phyloP scores from a whole-genome alignment of 2,329 filamentous ascomycete genomes.

The Fusarium keratoplasticum region DNA sequence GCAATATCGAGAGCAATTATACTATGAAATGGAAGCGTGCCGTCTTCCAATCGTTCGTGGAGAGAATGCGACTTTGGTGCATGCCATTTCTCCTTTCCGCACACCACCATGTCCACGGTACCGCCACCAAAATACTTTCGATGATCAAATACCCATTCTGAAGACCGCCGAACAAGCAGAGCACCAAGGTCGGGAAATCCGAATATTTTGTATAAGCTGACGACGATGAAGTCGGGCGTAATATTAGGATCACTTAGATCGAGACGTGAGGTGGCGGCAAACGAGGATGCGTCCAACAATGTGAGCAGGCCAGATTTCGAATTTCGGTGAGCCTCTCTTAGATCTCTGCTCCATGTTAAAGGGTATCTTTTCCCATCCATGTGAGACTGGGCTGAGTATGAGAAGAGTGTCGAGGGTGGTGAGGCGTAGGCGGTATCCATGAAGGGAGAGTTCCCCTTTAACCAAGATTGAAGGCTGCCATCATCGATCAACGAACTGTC shows the following conservation, averaged over 20 bases:
- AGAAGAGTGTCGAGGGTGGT: slow-evolving; percentile 66
- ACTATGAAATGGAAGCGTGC: slow-evolving; percentile 89
- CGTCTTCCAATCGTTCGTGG: slow-evolving; percentile 90
- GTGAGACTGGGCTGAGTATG: slow-evolving; percentile 92
- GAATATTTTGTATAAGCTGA: slow-evolving; percentile 98
- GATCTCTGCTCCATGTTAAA: slow-evolving; percentile 70
- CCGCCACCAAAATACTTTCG: slow-evolving; percentile 93
- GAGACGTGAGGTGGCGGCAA: slow-evolving; percentile 81
- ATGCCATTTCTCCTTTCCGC: slow-evolving; percentile 84
- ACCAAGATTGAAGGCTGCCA: slow-evolving; percentile 72
- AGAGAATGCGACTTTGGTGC: slow-evolving; percentile 76
- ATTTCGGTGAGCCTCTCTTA: slow-evolving; percentile 51
- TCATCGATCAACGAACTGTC: slow-evolving; percentile 76
- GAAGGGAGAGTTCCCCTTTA: slow-evolving; percentile 56
- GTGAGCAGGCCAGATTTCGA: slow-evolving; percentile 64
- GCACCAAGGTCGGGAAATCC: slow-evolving; percentile 93
- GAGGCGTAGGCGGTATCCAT: slow-evolving; percentile 25
- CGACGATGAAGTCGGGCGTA: slow-evolving; percentile 84
- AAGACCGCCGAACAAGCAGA: slow-evolving; percentile 81
- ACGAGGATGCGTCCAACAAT: slow-evolving; percentile 85
- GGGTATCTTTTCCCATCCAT: slow-evolving; percentile 86
- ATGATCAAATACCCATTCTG: slow-evolving; percentile 70
- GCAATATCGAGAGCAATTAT: slow-evolving; percentile 86
- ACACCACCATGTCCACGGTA: slow-evolving; percentile 90
- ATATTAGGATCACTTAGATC: slow-evolving; percentile 71